These are phyloP conservation scores for Hygrophoropsis aurantiaca DNA, from an alignment of 768 basidiomycete species.

Conservation along the genomic window DNA sequence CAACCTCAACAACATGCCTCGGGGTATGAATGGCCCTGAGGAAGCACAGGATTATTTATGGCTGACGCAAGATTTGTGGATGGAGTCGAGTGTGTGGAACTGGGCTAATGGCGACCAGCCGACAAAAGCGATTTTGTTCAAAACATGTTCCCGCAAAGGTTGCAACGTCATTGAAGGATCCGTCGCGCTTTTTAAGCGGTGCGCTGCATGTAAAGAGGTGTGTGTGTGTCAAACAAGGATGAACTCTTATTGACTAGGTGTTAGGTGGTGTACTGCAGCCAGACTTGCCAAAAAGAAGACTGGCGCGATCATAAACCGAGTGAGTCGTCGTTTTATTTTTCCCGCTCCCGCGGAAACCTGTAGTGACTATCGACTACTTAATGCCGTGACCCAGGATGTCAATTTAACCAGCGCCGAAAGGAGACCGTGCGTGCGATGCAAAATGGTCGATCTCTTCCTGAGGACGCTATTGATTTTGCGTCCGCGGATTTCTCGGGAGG, in stretches of 20 bases:
- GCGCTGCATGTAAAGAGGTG: conserved; percentile 36
- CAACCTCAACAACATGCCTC: conserved; percentile 27
- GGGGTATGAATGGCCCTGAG: conserved; percentile 36
- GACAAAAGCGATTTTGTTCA: conserved; percentile 31
- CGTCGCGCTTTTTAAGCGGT: conserved; percentile 40
- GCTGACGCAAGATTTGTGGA: conserved; percentile 45
- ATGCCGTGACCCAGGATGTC: conserved; percentile 2
- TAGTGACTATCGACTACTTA: too few relatives aligned
- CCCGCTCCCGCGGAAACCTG: too few relatives aligned
- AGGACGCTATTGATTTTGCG: background rate
- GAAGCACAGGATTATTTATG: conserved; percentile 49
- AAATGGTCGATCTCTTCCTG: conserved; percentile 2
- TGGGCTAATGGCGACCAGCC: conserved; percentile 40
- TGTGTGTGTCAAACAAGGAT: background rate
- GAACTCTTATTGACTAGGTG: background rate
- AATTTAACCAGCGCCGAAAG: conserved; percentile 6
- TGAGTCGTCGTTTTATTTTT: too few relatives aligned
- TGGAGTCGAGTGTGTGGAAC: conserved; percentile 40
- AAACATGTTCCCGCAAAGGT: conserved; percentile 30
- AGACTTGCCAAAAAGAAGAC: conserved; percentile 29
- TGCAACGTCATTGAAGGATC: conserved; percentile 33
- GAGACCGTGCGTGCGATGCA: conserved; percentile 8
- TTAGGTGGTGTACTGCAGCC: conserved; percentile 27
- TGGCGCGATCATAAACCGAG: conserved; percentile 27
- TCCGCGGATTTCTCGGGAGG: conserved; percentile 8